phyloP scores from a whole-genome alignment of 495 filamentous ascomycete species.

The Penicillium cosmopolitanum region DNA sequence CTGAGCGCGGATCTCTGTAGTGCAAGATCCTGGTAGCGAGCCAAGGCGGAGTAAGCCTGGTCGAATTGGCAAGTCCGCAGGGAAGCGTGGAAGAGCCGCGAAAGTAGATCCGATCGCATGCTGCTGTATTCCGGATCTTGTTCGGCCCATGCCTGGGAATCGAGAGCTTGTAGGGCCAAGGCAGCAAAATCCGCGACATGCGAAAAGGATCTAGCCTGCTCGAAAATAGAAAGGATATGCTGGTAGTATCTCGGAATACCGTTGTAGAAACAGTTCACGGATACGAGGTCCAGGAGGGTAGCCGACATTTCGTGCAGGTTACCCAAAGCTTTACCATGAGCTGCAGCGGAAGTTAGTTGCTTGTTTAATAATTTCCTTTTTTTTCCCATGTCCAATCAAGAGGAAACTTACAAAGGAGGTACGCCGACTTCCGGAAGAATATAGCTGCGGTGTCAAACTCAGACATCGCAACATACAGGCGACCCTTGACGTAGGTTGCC shows the following conservation, averaged over 20 bases:
- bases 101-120: constrained; percentile 68
- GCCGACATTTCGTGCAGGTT: constrained; percentile 55
- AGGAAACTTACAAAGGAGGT: constrained; percentile 71
- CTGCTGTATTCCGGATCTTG: constrained; percentile 41
- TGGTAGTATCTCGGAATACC: constrained; percentile 84
- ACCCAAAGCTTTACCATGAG: constrained; percentile 48
- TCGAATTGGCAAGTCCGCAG: constrained; percentile 77
- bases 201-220: constrained; percentile 71
- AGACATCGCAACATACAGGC: constrained; percentile 72
- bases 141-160: constrained; percentile 44
- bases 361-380: constrained; percentile 9
- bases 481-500: constrained; percentile 84
- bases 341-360: constrained; percentile 24
- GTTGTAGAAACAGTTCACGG: constrained; percentile 71
- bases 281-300: constrained; percentile 70
- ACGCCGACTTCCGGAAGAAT: constrained; percentile 81
- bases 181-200: constrained; percentile 85
- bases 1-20: constrained; percentile 65
- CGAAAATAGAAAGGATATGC: constrained; percentile 82
- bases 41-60: constrained; percentile 78
- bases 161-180: constrained; percentile 70
- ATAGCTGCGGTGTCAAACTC: constrained; percentile 73
- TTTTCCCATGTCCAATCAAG: constrained; percentile 1
- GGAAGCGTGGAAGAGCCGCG: constrained; percentile 80
- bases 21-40: constrained; percentile 67